Base-by-base conservation (phyloP, 148 eudicot species). In the Pharnaceum exiguum region DNA sequence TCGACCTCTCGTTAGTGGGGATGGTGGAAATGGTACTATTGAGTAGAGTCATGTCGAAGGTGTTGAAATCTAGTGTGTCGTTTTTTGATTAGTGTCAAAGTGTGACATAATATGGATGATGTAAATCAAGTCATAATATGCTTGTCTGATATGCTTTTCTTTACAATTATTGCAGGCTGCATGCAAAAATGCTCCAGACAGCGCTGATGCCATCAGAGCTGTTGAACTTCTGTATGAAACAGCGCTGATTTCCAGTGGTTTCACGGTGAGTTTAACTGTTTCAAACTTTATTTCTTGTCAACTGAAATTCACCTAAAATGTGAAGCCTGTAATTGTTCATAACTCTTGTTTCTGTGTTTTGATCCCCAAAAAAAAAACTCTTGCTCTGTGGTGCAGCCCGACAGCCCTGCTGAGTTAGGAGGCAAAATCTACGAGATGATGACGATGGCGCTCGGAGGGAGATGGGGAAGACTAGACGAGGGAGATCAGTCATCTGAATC, bases 371-470 rank as follows among this genome's bases (percentile, higher is more conserved):
- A n/a, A n/a, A n/a, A n/a, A n/a, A n/a, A n/a, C n/a, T n/a, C n/a
- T n/a, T n/a, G n/a, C n/a, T n/a, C n/a, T n/a, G n/a, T n/a, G 6
- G 51, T 43, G 35, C 79, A 94, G 99, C 99, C 99, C n/a, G 99
- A 94, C 45, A 89, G 95, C 59, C 99, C 99, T 15, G 80, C 95
- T 9, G 96, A 94, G 64, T 57, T 94, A 68, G 96, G 99, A 11
- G 77, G 71, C 81, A 94, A 94, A 82, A 94, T 94, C 32, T 94
- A 94, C 2, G 99, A 89, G 65, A 94, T 89, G 99, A 94, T 89
- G 99, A 75, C 96, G 13, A 86, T 94, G 86, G 99, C 96, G 26
- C 83, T 94, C 1, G 99, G 99, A 44, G 99, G 99, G 13, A 76
- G 89, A 61, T 94, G 99, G 99, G 99, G 99, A 10, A 62, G 99